A percentile compares a stretch with the other conserved stretches of the same genome.
Conservation (phyloP, 805 yeast species). For the Teunomyces atbi region DNA sequence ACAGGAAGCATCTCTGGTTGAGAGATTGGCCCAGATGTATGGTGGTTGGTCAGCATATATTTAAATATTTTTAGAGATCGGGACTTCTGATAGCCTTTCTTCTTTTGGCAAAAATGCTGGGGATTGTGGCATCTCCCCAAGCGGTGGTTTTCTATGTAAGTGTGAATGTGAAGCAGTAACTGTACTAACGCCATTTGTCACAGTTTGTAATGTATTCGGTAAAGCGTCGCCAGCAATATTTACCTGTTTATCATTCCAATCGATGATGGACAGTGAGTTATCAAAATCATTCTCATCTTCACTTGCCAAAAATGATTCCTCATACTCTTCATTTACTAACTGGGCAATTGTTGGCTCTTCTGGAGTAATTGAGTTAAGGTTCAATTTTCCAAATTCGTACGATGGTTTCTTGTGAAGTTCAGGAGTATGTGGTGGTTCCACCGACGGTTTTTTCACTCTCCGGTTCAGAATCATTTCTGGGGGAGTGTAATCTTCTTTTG, state of each 20-base stretch:
- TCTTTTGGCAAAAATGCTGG: neutral
- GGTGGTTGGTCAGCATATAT: constrained; percentile 76
- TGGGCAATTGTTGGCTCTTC: neutral
- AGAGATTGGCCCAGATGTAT: constrained; percentile 80
- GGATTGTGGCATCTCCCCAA: neutral
- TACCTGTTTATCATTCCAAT: neutral
- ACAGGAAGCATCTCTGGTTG: constrained; percentile 72
- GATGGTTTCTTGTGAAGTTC: constrained; percentile 10
- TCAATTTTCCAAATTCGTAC: constrained; percentile 21
- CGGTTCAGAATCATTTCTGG: constrained; percentile 71
- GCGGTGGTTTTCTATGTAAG: neutral
- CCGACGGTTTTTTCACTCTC: constrained; percentile 22
- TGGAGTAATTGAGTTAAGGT: neutral
- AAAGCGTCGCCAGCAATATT: constrained; percentile 4
- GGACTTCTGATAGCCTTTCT: neutral
- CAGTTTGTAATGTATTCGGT: constrained; percentile 1
- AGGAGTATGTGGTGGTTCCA: neutral
- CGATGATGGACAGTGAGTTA: neutral
- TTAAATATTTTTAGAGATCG: constrained; percentile 9
- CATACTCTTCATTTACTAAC: neutral
- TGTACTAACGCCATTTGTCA: neutral
- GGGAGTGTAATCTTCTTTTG: constrained; percentile 33
- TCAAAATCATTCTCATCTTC: neutral
- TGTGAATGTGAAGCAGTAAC: neutral
- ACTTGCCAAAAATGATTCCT: neutral